These are phyloP conservation scores for Thielaviopsis ethacetica DNA, from an alignment of 2,329 filamentous ascomycete genomes.

Conservation along the genomic window DNA sequence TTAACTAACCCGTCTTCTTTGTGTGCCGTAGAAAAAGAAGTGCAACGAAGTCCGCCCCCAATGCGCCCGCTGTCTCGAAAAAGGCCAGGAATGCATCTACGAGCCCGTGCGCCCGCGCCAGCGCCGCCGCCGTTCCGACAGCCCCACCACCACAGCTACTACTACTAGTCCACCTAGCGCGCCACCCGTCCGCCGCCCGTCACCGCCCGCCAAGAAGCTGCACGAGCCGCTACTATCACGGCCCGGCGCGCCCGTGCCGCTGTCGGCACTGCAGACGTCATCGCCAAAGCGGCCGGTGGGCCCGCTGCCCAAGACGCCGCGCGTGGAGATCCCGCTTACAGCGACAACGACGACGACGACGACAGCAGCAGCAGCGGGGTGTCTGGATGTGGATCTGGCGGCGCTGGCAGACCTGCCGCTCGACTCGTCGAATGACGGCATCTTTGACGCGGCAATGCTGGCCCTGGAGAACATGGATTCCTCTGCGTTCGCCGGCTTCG, in stretches of 20 bases:
- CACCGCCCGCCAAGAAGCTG: not conserved
- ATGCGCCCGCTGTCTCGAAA: slow-evolving; percentile 34
- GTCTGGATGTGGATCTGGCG: not conserved
- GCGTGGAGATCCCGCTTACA: not conserved
- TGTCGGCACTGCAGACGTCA: not conserved
- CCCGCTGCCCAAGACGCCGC: not conserved
- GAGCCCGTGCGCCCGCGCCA: slow-evolving; percentile 28
- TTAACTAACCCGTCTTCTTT: not conserved
- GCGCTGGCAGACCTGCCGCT: slow-evolving; percentile 11
- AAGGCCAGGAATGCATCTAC: slow-evolving; percentile 31
- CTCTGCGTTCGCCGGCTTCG: not conserved
- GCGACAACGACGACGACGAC: not conserved
- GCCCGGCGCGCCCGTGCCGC: not conserved
- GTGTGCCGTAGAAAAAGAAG: slow-evolving; percentile 35
- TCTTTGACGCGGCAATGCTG: slow-evolving; percentile 16
- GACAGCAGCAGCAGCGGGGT: not conserved
- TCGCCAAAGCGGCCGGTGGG: slow-evolving; percentile 1
- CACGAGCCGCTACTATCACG: too few species aligned
- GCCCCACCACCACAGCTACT: not conserved
- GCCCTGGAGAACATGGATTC: not conserved
- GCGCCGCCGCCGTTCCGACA: slow-evolving; percentile 16
- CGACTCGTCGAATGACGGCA: slow-evolving; percentile 19
- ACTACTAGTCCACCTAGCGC: too few species aligned
- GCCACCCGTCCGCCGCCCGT: not conserved
- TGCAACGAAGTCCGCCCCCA: slow-evolving; percentile 36